Conservation (phyloP, 2,329 filamentous ascomycete species). For the Talaromyces sp. region DNA sequence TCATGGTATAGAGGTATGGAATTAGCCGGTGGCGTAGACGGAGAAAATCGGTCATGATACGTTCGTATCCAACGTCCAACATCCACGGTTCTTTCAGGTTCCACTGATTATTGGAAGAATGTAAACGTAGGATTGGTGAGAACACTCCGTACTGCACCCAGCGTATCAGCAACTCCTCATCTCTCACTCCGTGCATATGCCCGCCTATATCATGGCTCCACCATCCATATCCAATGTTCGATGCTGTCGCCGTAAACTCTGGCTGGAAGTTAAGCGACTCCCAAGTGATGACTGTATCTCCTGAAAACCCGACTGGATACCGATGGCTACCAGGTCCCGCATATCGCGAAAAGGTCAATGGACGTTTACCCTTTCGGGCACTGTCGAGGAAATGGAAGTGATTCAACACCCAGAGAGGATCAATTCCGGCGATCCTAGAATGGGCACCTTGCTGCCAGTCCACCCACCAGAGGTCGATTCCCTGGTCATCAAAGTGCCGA, state of each 20-base stretch:
- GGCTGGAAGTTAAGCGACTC: constrained; percentile 61
- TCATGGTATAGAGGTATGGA: constrained; percentile 60
- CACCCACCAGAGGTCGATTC: constrained; percentile 64
- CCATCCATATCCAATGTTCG: constrained; percentile 66
- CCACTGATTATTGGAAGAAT: constrained; percentile 58
- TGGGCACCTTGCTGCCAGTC: constrained; percentile 64
- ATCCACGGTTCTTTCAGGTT: constrained; percentile 62
- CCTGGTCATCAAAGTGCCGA: constrained; percentile 53
- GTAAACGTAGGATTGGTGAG: constrained; percentile 60
- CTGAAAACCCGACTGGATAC: constrained; percentile 64
- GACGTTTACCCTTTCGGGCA: constrained; percentile 34
- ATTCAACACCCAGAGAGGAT: constrained; percentile 64
- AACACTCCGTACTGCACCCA: constrained; percentile 63
- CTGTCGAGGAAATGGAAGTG: constrained; percentile 62
- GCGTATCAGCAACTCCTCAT: constrained; percentile 57
- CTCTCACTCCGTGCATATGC: constrained; percentile 54
- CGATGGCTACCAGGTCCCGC: constrained; percentile 62
- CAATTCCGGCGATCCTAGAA: constrained; percentile 56
- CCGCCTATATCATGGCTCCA: constrained; percentile 69
- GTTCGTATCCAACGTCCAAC: constrained; percentile 47
- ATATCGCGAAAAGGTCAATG: constrained; percentile 60
- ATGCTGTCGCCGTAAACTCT: constrained; percentile 64
- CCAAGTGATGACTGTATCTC: constrained; percentile 60
- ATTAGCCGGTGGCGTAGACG: constrained; percentile 57
- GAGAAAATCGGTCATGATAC: constrained; percentile 51